A percentile compares a stretch with the other conserved stretches of the same genome.
These are phyloP conservation scores for Penicillium antarcticum DNA, from an alignment of 495 filamentous ascomycete genomes.

Conservation along the genomic window DNA sequence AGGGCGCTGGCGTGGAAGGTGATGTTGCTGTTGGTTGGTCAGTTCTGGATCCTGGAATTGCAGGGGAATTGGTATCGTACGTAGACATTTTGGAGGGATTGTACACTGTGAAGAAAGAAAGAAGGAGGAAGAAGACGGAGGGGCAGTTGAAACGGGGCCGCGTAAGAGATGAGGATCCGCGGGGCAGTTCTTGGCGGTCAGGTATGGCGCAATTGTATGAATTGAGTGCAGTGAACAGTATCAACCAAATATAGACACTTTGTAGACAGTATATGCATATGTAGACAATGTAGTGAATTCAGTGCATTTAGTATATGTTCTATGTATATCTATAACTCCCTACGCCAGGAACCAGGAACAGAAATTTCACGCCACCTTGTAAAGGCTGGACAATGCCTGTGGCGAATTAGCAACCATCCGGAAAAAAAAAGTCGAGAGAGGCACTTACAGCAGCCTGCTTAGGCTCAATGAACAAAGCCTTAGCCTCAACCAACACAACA, in stretches of 20 bases:
- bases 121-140: slow-evolving; percentile 1
- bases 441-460: slow-evolving; percentile 71
- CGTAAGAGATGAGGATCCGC: slow-evolving; percentile 21
- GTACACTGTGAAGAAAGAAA: slow-evolving; percentile 8
- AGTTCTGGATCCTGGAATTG: slow-evolving; percentile 9
- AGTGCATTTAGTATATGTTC: background rate
- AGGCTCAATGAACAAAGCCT: slow-evolving; percentile 87
- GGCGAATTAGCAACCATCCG: too few relatives aligned
- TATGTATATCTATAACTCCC: background rate
- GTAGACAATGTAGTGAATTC: too few relatives aligned
- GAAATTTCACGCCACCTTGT: slow-evolving; percentile 26
- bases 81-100: slow-evolving; percentile 41
- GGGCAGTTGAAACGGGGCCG: slow-evolving; percentile 17
- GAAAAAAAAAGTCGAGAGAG: slow-evolving; percentile 7
- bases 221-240: background rate
- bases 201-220: background rate
- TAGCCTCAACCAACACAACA: slow-evolving; percentile 69
- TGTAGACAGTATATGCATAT: too few relatives aligned
- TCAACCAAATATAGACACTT: background rate
- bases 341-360: slow-evolving; percentile 24
- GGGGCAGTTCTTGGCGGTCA: slow-evolving; percentile 5
- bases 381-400: slow-evolving; percentile 30
- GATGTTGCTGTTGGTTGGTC: slow-evolving; percentile 70
- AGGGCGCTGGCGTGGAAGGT: slow-evolving; percentile 94
- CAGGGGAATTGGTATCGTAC: slow-evolving; percentile 27